Conservation (phyloP, 2,329 filamentous ascomycete genomes). For the Trichoderma hamatum region DNA sequence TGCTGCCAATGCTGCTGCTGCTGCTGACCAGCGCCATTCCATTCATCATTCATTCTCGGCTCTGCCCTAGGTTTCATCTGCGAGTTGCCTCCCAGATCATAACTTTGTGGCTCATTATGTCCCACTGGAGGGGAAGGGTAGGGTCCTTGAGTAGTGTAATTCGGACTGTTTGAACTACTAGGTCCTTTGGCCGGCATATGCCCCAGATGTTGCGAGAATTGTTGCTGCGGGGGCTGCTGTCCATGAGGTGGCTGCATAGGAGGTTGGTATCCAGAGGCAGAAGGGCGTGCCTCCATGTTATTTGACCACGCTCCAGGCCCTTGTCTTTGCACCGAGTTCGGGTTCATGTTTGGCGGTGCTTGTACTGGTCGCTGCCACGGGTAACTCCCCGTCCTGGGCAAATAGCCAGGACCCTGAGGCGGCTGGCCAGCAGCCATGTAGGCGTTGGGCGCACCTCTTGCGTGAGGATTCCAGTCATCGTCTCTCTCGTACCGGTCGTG, state of each 20-base stretch:
- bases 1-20: slow-evolving; percentile 19
- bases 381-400: slow-evolving; percentile 4
- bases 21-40: not conserved
- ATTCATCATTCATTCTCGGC: not conserved
- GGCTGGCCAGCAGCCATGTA: slow-evolving; percentile 4
- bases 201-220: not conserved
- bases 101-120: not conserved
- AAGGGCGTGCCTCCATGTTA: not conserved
- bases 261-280: slow-evolving; percentile 9
- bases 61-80: slow-evolving; percentile 1
- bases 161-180: not conserved
- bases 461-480: slow-evolving; percentile 6
- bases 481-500: slow-evolving; percentile 20
- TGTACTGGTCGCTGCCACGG: slow-evolving; percentile 15
- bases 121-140: not conserved
- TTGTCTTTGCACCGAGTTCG: slow-evolving; percentile 8
- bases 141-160: not conserved
- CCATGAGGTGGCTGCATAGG: slow-evolving; percentile 4
- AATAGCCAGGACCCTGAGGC: slow-evolving; percentile 1
- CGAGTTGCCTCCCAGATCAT: not conserved
- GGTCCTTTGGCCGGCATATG: not conserved
- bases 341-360: slow-evolving; percentile 7
- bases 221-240: slow-evolving; percentile 5
- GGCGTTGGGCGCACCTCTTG: not conserved
- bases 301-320: not conserved